These are phyloP conservation scores for Solanum commersonii DNA, from an alignment of 257 asterid species.

Conservation along the genomic window DNA sequence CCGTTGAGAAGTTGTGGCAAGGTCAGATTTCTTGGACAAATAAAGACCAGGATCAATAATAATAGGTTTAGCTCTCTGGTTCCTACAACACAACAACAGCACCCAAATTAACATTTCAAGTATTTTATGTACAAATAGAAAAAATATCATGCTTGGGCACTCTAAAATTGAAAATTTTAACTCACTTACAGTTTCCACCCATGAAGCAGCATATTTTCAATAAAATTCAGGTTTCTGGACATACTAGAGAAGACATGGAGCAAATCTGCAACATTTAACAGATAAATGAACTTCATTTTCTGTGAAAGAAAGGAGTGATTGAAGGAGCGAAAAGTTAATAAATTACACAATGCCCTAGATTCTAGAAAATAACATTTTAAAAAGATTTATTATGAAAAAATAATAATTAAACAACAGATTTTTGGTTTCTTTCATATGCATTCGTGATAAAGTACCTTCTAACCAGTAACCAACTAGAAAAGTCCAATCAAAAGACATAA, in stretches of 20 bases:
- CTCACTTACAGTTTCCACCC: constrained; percentile 94
- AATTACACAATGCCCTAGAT: not conserved
- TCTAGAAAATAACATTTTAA: not conserved
- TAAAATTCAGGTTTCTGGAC: constrained; percentile 78
- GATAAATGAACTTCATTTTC: not conserved
- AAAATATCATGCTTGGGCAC: not conserved
- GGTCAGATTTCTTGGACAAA: constrained; percentile 78
- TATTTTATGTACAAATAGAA: not conserved
- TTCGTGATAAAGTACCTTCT: not conserved
- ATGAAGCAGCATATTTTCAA: constrained; percentile 74
- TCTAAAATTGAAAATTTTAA: not conserved
- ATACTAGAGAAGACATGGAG: constrained; percentile 74
- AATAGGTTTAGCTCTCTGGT: constrained; percentile 91
- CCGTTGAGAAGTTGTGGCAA: constrained; percentile 82
- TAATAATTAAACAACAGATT: not conserved
- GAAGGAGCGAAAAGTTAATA: not conserved
- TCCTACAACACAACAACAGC: constrained; percentile 38
- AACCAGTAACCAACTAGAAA: not conserved
- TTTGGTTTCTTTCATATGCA: not conserved
- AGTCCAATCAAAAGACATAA: not conserved
- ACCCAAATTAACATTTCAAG: not conserved
- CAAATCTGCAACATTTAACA: constrained; percentile 59
- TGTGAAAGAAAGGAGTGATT: not conserved
- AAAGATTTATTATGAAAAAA: not conserved
- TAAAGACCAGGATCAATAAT: constrained; percentile 93